Evolutionary conservation across 495 filamentous ascomycete species (phyloP).

Genomic region (Neurospora sp.): DNA sequence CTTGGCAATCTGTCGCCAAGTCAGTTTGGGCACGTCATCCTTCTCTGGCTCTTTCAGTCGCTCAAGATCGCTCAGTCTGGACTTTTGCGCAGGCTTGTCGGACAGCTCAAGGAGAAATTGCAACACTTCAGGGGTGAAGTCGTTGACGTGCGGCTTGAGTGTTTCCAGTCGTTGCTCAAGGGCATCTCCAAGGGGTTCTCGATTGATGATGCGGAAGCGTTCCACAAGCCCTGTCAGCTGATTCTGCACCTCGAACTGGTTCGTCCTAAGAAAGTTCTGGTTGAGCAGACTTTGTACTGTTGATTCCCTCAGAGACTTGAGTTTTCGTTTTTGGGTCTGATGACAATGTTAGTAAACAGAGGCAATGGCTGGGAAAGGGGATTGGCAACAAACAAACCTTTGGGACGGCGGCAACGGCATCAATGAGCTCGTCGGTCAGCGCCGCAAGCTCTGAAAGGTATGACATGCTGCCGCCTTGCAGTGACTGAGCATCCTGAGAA

Average conservation of each 20-base stretch:
- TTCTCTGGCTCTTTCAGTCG: constrained; percentile 34
- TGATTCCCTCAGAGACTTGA: constrained; percentile 40
- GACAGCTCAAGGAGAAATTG: constrained; percentile 74
- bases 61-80: constrained; percentile 52
- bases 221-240: constrained; percentile 75
- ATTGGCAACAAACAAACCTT: constrained; percentile 4
- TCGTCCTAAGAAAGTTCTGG: constrained; percentile 58
- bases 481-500: constrained; percentile 8
- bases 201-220: constrained; percentile 70
- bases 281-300: constrained; percentile 45
- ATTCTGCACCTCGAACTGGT: constrained; percentile 76
- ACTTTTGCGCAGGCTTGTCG: constrained; percentile 63
- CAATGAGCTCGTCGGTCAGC: constrained; percentile 46
- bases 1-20: constrained; percentile 65
- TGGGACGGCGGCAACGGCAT: constrained; percentile 26
- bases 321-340: constrained; percentile 35
- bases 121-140: constrained; percentile 69
- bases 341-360: background rate
- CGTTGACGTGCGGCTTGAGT: constrained; percentile 39
- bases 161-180: constrained; percentile 53
- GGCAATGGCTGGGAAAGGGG: background rate
- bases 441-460: constrained; percentile 35
- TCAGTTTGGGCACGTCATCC: constrained; percentile 37
- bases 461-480: constrained; percentile 29
- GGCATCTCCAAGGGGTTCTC: constrained; percentile 73